These are phyloP conservation scores for Kwoniella dendrophila DNA, from an alignment of 768 basidiomycete species.

Conservation along the genomic window DNA sequence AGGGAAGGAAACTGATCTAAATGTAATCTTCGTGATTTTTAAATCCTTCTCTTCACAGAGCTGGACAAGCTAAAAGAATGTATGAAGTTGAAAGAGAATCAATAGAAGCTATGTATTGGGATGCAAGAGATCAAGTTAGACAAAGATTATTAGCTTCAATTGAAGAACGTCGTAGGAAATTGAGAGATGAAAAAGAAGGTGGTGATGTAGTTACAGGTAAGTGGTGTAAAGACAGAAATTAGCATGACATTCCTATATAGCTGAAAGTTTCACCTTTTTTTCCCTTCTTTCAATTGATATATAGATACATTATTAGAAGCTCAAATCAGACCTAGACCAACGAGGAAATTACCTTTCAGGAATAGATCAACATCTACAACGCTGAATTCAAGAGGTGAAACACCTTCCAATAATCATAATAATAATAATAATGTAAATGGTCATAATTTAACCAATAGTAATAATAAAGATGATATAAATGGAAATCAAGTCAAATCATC, in stretches of 20 bases:
- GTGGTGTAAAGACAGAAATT: no score
- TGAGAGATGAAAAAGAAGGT: slow-evolving; percentile 59
- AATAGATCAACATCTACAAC: slow-evolving; percentile 19
- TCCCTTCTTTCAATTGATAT: not conserved
- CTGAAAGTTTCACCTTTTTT: not conserved
- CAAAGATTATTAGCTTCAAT: slow-evolving; percentile 56
- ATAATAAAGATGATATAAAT: not conserved
- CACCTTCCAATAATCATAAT: not conserved
- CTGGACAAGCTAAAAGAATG: slow-evolving; percentile 51
- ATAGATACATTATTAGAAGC: slow-evolving; percentile 49
- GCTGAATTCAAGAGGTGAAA: slow-evolving; percentile 20
- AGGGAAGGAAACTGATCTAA: not conserved
- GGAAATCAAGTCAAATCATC: slow-evolving; percentile 20
- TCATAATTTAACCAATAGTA: slow-evolving; percentile 3
- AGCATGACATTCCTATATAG: not conserved
- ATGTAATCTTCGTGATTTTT: not conserved
- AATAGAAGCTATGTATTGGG: slow-evolving; percentile 59
- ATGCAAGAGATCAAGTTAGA: slow-evolving; percentile 56
- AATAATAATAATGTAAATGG: slow-evolving; percentile 1
- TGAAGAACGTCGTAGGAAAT: slow-evolving; percentile 57
- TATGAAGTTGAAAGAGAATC: slow-evolving; percentile 57
- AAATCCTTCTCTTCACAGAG: slow-evolving; percentile 9
- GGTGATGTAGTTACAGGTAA: slow-evolving; percentile 57
- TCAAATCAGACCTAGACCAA: slow-evolving; percentile 42
- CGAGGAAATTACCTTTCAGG: slow-evolving; percentile 37